Percentiles rank a stretch among this genome's conserved stretches.
Evolutionary conservation across 257 asterid genomes (phyloP).

Genomic region (Solanum commersonii): DNA sequence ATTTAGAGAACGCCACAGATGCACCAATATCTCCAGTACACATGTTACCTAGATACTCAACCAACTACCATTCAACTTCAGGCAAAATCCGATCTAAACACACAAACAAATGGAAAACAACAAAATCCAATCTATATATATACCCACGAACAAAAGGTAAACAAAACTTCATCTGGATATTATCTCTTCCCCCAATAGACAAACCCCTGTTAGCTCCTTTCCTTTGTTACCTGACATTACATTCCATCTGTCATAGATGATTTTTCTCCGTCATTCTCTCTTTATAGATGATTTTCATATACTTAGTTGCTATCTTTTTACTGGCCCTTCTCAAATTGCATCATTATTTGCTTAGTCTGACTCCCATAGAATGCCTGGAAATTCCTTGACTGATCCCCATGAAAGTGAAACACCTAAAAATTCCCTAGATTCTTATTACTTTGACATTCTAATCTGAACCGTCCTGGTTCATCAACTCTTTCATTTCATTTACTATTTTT

Average conservation of each 20-base stretch:
- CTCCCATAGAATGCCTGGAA: neutral
- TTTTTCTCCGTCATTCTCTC: neutral
- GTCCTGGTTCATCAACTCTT: neutral
- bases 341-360: neutral
- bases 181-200: neutral
- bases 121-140: no score
- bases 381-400: neutral
- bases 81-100: neutral
- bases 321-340: neutral
- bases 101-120: neutral
- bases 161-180: neutral
- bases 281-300: neutral
- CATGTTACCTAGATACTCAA: neutral
- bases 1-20: neutral
- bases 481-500: neutral
- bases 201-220: neutral
- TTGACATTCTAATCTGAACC: neutral
- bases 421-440: neutral
- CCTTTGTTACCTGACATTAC: neutral
- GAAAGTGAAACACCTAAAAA: neutral
- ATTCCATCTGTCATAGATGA: neutral
- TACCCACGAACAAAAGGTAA: neutral
- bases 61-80: neutral
- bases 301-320: neutral
- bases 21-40: neutral